Evolutionary conservation across 2,329 filamentous ascomycete genomes (phyloP).

Genomic region (Aspergillus bombycis): DNA sequence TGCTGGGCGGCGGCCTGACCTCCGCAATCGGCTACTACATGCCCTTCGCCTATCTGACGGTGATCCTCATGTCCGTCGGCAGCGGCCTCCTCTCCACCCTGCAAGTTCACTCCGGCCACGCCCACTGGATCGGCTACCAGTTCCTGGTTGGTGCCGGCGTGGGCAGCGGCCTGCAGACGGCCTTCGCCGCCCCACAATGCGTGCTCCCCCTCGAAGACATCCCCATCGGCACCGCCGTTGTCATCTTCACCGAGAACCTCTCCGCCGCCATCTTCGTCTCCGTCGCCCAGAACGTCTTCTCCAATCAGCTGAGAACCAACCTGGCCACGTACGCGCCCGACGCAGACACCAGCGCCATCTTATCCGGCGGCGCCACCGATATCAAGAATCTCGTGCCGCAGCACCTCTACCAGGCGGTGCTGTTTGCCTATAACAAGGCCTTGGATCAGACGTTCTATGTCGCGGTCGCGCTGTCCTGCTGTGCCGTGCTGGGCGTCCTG

Average conservation of each 20-base stretch:
- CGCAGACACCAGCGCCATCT: conserved; percentile 8
- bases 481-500: conserved; percentile 10
- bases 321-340: conserved; percentile 10
- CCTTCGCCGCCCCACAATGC: conserved; percentile 7
- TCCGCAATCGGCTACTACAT: conserved; percentile 6
- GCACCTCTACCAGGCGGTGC: conserved; percentile 4
- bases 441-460: conserved; percentile 20
- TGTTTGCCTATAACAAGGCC: conserved; percentile 18
- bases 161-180: conserved; percentile 12
- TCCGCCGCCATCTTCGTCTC: conserved; percentile 13
- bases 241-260: conserved; percentile 16
- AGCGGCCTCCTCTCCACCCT: conserved; percentile 9
- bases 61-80: conserved; percentile 5
- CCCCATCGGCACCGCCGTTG: conserved; percentile 11
- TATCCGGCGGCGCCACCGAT: conserved; percentile 16
- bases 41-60: conserved; percentile 7
- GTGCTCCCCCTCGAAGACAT: conserved; percentile 12
- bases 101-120: not conserved
- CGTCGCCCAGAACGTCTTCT: conserved; percentile 21
- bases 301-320: conserved; percentile 16
- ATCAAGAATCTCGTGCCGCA: conserved; percentile 6
- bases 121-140: conserved; percentile 20
- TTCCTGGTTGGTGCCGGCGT: conserved; percentile 15
- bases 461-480: conserved; percentile 12
- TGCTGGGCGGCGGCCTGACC: not conserved